Evolutionary conservation across 305 asterid genomes (phyloP).

Genomic region (Plantago rigida): DNA sequence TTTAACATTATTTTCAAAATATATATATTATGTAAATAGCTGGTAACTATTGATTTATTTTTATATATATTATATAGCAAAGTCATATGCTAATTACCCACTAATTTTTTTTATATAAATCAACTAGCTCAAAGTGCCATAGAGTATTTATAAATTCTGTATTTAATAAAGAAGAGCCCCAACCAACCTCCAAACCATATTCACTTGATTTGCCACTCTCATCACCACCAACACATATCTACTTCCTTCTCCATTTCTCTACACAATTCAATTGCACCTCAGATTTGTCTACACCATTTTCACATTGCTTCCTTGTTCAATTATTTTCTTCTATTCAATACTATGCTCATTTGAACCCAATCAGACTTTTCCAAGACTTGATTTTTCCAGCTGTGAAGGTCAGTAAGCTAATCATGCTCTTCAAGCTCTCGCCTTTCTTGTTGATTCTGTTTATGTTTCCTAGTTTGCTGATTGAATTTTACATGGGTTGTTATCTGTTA

Average conservation of each 20-base stretch:
- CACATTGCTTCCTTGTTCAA: neutral
- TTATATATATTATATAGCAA: too few relatives aligned
- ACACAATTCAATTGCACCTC: slow-evolving; percentile 10
- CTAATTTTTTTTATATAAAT: too few relatives aligned
- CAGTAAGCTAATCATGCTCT: slow-evolving; percentile 11
- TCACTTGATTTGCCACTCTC: slow-evolving; percentile 2
- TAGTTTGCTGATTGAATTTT: slow-evolving; percentile 10
- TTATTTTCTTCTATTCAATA: neutral
- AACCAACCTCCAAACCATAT: slow-evolving; percentile 48
- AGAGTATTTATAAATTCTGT: slow-evolving; percentile 7
- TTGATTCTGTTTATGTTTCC: slow-evolving; percentile 1
- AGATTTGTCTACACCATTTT: slow-evolving; percentile 26
- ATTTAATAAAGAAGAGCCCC: slow-evolving; percentile 28
- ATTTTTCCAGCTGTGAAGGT: slow-evolving; percentile 30
- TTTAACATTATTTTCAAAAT: too few relatives aligned
- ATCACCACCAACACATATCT: slow-evolving; percentile 27
- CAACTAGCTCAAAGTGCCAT: too few relatives aligned
- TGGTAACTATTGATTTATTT: too few relatives aligned
- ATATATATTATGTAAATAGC: too few relatives aligned
- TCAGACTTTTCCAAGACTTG: slow-evolving; percentile 19
- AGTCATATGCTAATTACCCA: too few relatives aligned
- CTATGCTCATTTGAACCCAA: slow-evolving; percentile 19
- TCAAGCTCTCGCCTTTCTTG: too few relatives aligned
- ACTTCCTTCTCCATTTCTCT: slow-evolving; percentile 18
- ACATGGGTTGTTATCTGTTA: neutral